phyloP scores from a whole-genome alignment of 1,139 yeast genomes.

The Pichia sp. region DNA sequence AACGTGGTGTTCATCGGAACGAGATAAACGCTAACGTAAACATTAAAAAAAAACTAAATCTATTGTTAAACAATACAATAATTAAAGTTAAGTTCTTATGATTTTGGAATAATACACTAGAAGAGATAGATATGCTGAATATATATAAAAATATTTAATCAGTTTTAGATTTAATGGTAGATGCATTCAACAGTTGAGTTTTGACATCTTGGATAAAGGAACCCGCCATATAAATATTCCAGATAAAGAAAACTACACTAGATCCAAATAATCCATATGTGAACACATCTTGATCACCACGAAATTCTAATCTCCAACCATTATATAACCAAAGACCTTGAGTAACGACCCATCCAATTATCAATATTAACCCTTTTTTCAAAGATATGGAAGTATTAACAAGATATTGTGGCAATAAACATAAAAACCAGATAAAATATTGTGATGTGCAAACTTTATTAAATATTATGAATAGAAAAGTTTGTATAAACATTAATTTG shows the following conservation, averaged over 20 bases:
- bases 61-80: no score
- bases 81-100: no score
- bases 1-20: no score
- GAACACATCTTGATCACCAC: constrained; percentile 63
- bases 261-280: constrained; percentile 50
- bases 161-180: neutral
- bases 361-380: constrained; percentile 14
- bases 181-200: neutral
- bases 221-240: constrained; percentile 61
- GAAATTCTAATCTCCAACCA: constrained; percentile 77
- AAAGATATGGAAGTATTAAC: constrained; percentile 35
- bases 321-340: constrained; percentile 76
- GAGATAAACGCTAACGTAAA: no score
- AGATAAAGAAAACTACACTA: constrained; percentile 58
- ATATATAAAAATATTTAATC: neutral
- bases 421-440: constrained; percentile 89
- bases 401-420: constrained; percentile 68
- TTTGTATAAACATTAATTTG: constrained; percentile 77
- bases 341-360: constrained; percentile 53
- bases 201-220: constrained; percentile 43
- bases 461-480: constrained; percentile 82
- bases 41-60: no score
- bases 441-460: constrained; percentile 94
- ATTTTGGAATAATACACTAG: no score
- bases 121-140: neutral